Conservation (phyloP, 305 asterid genomes). For the Stenogyne calaminthoides region DNA sequence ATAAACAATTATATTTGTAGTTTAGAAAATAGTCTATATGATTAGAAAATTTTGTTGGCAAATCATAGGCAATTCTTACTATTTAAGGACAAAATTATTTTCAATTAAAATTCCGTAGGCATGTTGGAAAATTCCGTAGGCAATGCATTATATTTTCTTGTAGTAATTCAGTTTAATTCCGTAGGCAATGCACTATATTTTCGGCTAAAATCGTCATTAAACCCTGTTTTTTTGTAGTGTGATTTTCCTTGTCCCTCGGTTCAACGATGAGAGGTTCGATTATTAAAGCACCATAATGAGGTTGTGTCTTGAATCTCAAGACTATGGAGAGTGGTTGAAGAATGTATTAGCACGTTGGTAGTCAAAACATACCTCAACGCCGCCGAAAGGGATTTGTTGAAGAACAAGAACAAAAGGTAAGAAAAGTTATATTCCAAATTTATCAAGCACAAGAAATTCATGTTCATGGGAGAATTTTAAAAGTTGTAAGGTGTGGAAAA, state of each 20-base stretch:
- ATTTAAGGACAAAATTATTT: too few species aligned
- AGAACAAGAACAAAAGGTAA: not conserved
- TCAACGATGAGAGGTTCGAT: not conserved
- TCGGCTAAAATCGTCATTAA: too few species aligned
- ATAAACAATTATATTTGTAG: too few species aligned
- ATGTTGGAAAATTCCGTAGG: too few species aligned
- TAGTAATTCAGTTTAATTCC: too few species aligned
- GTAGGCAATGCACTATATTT: too few species aligned
- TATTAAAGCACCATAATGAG: not conserved
- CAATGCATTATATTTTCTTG: too few species aligned
- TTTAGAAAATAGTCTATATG: too few species aligned
- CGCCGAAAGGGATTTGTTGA: not conserved
- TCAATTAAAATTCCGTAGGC: too few species aligned
- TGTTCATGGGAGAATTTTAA: not conserved
- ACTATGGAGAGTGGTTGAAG: not conserved
- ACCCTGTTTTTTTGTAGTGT: too few species aligned
- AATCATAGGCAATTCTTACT: too few species aligned
- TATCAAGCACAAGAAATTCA: not conserved
- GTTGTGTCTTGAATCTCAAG: conserved; percentile 10
- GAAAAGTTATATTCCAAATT: not conserved
- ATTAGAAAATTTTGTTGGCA: too few species aligned
- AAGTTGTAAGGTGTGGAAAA: not conserved
- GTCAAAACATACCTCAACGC: not conserved
- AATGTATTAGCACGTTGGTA: not conserved
- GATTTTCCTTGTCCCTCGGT: not conserved